Evolutionary conservation across 345 rosid species (phyloP).

Genomic region (Gossypium anomalum): DNA sequence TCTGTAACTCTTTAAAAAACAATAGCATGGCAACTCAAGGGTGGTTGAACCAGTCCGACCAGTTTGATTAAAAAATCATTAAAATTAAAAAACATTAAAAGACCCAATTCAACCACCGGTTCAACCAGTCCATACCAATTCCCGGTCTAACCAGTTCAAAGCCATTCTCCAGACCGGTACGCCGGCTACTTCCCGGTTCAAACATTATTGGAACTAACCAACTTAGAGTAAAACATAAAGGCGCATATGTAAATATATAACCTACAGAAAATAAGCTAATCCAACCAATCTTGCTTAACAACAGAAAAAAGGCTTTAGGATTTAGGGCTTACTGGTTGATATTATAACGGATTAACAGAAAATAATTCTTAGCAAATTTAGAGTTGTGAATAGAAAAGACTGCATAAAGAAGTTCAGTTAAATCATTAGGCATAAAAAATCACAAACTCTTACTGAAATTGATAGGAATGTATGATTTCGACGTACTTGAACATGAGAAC

Average conservation of each 20-base stretch:
- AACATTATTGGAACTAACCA: neutral
- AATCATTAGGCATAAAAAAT: neutral
- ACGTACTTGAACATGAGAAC: neutral
- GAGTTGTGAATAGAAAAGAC: neutral
- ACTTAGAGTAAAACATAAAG: neutral
- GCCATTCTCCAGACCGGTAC: too few species aligned
- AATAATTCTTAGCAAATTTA: neutral
- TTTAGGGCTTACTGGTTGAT: too few species aligned
- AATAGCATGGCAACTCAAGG: neutral
- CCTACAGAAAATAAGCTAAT: too few species aligned
- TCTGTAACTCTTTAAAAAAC: neutral
- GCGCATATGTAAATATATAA: neutral
- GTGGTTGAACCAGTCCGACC: neutral
- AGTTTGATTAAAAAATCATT: too few species aligned
- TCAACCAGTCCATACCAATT: too few species aligned
- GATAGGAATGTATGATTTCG: neutral
- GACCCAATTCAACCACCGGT: too few species aligned
- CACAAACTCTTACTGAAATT: neutral
- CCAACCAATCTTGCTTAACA: too few species aligned
- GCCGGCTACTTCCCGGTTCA: too few species aligned
- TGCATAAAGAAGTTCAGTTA: neutral
- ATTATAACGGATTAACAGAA: neutral
- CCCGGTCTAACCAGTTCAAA: too few species aligned
- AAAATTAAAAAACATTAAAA: too few species aligned
- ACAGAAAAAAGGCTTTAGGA: too few species aligned